Conservation (phyloP, 1,139 yeast species). For the Pichia sp. region DNA sequence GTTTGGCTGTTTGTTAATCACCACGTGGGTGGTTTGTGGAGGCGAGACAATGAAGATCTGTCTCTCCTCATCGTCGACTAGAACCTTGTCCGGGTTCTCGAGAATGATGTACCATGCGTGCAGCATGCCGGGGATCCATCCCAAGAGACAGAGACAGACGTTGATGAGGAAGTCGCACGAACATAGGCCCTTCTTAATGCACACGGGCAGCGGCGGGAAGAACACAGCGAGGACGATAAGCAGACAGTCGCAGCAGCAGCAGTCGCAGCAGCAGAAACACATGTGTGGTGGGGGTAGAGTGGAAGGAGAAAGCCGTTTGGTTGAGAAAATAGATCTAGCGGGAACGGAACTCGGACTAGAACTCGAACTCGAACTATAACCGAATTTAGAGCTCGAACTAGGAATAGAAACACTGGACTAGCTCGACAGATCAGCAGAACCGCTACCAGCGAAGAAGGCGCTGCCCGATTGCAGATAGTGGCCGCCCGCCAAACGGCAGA, state of each 20-base stretch:
- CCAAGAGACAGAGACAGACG: slow-evolving; percentile 52
- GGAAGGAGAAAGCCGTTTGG: not conserved
- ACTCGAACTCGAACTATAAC: too few species aligned
- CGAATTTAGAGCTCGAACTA: too few species aligned
- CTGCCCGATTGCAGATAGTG: too few species aligned
- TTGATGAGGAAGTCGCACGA: slow-evolving; percentile 59
- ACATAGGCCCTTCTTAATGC: slow-evolving; percentile 63
- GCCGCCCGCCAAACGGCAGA: too few species aligned
- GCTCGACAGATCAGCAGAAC: too few species aligned
- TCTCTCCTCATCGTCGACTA: slow-evolving; percentile 30
- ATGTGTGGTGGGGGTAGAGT: not conserved
- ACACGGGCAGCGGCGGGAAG: slow-evolving; percentile 70
- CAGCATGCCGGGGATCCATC: slow-evolving; percentile 65
- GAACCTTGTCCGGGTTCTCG: slow-evolving; percentile 21
- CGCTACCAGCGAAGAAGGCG: too few species aligned
- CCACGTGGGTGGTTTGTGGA: slow-evolving; percentile 22
- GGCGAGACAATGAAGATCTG: slow-evolving; percentile 28
- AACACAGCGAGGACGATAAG: slow-evolving; percentile 57
- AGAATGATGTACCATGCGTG: slow-evolving; percentile 65
- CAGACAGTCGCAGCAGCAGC: slow-evolving; percentile 47
- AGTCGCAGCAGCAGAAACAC: slow-evolving; percentile 35
- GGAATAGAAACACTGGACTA: too few species aligned
- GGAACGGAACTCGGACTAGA: too few species aligned
- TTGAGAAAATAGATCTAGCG: too few species aligned
- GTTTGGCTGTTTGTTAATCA: slow-evolving; percentile 27